A percentile compares a stretch with the other conserved stretches of the same genome.
These are phyloP conservation scores for Fusarium udum DNA, from an alignment of 2,329 filamentous ascomycete species.

Conservation along the genomic window DNA sequence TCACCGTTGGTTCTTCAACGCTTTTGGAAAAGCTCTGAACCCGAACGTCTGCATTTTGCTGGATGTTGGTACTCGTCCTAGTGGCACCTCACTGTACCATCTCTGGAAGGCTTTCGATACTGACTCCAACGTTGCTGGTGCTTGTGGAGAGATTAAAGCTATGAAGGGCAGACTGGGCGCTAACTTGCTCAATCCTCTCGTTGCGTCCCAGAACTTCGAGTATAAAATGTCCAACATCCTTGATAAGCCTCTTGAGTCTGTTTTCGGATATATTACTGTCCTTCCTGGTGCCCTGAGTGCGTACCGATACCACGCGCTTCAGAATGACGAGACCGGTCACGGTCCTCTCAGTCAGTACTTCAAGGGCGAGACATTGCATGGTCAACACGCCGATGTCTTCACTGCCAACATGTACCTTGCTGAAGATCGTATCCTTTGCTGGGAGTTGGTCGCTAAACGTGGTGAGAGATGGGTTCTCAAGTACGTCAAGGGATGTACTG, in stretches of 20 bases:
- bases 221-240: conserved; percentile 99
- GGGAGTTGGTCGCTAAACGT: conserved; percentile 95
- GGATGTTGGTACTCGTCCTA: conserved; percentile 94
- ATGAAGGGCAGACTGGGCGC: conserved; percentile 88
- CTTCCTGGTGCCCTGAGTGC: conserved; percentile 93
- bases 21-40: conserved; percentile 89
- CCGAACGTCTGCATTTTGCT: conserved; percentile 97
- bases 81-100: conserved; percentile 91
- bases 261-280: conserved; percentile 98
- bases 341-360: conserved; percentile 98
- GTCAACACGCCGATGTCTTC: conserved; percentile 95
- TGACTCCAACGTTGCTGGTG: conserved; percentile 95
- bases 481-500: conserved; percentile 95
- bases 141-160: conserved; percentile 96
- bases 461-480: conserved; percentile 97
- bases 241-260: conserved; percentile 95
- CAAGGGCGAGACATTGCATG: conserved; percentile 97
- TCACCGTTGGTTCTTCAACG: conserved; percentile 99
- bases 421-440: conserved; percentile 89
- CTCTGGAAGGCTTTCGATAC: conserved; percentile 99
- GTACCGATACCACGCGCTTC: conserved; percentile 93
- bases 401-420: conserved; percentile 96
- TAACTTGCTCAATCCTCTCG: conserved; percentile 89
- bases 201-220: conserved; percentile 98
- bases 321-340: conserved; percentile 96